Percentiles rank a stretch among this genome's conserved stretches.
Evolutionary conservation across 140 eudicot species (phyloP).

Genomic region (Senecio squalidus): DNA sequence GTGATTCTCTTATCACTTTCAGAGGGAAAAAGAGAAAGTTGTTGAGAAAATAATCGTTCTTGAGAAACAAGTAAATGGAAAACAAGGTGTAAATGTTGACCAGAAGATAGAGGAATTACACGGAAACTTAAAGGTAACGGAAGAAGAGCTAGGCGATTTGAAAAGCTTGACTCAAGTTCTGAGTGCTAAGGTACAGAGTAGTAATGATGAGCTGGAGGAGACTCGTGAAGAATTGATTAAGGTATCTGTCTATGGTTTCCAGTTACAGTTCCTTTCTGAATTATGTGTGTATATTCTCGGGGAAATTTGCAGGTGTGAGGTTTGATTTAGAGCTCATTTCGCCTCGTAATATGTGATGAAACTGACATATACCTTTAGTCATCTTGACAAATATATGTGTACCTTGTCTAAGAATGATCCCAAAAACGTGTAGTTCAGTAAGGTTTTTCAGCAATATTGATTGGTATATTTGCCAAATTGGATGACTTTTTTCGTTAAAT

Average conservation of each 20-base stretch:
- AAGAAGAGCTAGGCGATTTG: slow-evolving; percentile 55
- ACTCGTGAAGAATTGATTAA: slow-evolving; percentile 74
- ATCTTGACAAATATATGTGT: not conserved
- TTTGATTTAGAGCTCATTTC: not conserved
- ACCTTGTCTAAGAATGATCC: not conserved
- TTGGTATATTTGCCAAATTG: not conserved
- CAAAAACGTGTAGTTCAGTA: too few species aligned
- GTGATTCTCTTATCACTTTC: not conserved
- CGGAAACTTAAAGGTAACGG: slow-evolving; percentile 53
- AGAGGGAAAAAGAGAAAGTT: slow-evolving; percentile 21
- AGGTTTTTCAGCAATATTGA: not conserved
- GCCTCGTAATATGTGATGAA: not conserved
- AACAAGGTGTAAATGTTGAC: slow-evolving; percentile 63
- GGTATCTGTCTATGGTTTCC: slow-evolving; percentile 29
- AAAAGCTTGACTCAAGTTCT: slow-evolving; percentile 59
- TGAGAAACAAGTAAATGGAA: slow-evolving; percentile 73
- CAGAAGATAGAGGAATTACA: slow-evolving; percentile 51
- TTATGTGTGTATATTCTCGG: not conserved
- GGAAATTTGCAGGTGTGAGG: not conserved
- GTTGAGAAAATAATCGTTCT: slow-evolving; percentile 40
- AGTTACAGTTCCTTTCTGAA: not conserved
- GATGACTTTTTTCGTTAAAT: not conserved
- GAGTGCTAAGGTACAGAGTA: slow-evolving; percentile 47
- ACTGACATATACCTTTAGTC: not conserved
- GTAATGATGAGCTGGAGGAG: slow-evolving; percentile 76